Conservation (phyloP, 164 flowering plant species). For the Platanus orientalis region DNA sequence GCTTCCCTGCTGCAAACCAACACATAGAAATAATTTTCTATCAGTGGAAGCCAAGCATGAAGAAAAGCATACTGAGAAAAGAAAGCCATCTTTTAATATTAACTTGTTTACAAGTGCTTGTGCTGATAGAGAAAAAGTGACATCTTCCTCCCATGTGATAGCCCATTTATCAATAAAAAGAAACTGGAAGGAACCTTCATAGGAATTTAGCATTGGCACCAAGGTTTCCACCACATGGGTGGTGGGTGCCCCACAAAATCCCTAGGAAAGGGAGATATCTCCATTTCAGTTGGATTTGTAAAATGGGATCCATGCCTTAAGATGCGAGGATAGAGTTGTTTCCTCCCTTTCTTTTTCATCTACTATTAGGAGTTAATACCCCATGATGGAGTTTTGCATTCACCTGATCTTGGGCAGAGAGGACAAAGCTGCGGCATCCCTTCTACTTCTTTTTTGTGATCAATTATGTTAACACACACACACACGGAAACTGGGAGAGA, state of each 20-base stretch:
- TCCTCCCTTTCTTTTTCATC: slow-evolving; percentile 26
- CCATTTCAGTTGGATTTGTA: slow-evolving; percentile 14
- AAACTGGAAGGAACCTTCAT: slow-evolving; percentile 39
- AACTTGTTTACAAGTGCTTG: slow-evolving; percentile 22
- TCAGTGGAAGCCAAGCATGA: slow-evolving; percentile 67
- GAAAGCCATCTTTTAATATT: slow-evolving; percentile 45
- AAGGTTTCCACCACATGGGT: slow-evolving; percentile 27
- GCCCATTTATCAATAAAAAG: slow-evolving; percentile 33
- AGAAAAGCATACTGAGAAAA: slow-evolving; percentile 33
- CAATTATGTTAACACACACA: too few species aligned
- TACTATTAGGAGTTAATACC: slow-evolving; percentile 16
- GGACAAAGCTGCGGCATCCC: slow-evolving; percentile 14
- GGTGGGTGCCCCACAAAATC: slow-evolving; percentile 59
- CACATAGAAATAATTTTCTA: slow-evolving; percentile 37
- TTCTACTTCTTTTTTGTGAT: slow-evolving; percentile 29
- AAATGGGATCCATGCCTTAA: background rate
- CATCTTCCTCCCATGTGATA: slow-evolving; percentile 41
- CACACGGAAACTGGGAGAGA: too few species aligned
- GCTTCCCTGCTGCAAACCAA: slow-evolving; percentile 70
- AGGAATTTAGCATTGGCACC: slow-evolving; percentile 33
- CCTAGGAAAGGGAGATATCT: slow-evolving; percentile 37
- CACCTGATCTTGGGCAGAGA: slow-evolving; percentile 28
- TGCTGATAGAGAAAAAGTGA: slow-evolving; percentile 43
- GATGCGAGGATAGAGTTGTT: slow-evolving; percentile 14
- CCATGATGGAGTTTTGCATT: slow-evolving; percentile 29